Conservation (phyloP, 768 basidiomycete genomes). For the Mycena sanguinolenta region DNA sequence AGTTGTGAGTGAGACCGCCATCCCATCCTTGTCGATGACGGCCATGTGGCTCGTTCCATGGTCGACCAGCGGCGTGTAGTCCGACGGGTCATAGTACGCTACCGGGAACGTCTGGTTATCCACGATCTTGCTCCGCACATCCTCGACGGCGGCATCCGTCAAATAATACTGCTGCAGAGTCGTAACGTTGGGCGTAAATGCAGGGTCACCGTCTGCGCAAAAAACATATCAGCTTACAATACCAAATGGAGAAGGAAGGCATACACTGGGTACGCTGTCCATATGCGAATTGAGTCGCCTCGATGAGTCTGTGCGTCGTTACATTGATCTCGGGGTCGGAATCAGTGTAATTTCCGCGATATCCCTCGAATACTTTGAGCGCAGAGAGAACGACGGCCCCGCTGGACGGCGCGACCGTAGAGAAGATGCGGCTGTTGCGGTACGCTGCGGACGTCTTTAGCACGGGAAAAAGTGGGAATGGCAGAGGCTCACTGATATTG, state of each 20-base stretch:
- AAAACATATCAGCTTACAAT: neutral
- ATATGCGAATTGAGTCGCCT: constrained; percentile 52
- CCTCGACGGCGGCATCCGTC: constrained; percentile 40
- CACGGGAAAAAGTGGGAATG: neutral
- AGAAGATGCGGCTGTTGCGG: constrained; percentile 44
- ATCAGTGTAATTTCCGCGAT: constrained; percentile 37
- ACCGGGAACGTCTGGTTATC: constrained; percentile 45
- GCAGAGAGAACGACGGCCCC: constrained; percentile 52
- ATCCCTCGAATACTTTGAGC: constrained; percentile 52
- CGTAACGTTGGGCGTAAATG: constrained; percentile 54
- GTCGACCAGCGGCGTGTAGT: constrained; percentile 46
- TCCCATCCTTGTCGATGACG: constrained; percentile 48
- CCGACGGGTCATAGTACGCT: constrained; percentile 48
- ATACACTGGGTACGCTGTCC: constrained; percentile 45
- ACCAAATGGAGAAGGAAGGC: constrained; percentile 28
- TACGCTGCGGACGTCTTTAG: constrained; percentile 30
- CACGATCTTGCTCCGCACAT: constrained; percentile 42
- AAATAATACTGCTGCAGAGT: constrained; percentile 47
- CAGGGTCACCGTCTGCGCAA: constrained; percentile 48
- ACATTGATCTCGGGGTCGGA: constrained; percentile 46
- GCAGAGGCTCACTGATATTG: constrained; percentile 40
- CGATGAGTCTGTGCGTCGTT: constrained; percentile 50
- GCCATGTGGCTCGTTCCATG: constrained; percentile 54
- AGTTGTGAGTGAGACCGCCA: constrained; percentile 43
- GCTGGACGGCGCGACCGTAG: constrained; percentile 54